phyloP scores from a whole-genome alignment of 345 rosid genomes.

The Pseudoturritis turrita region DNA sequence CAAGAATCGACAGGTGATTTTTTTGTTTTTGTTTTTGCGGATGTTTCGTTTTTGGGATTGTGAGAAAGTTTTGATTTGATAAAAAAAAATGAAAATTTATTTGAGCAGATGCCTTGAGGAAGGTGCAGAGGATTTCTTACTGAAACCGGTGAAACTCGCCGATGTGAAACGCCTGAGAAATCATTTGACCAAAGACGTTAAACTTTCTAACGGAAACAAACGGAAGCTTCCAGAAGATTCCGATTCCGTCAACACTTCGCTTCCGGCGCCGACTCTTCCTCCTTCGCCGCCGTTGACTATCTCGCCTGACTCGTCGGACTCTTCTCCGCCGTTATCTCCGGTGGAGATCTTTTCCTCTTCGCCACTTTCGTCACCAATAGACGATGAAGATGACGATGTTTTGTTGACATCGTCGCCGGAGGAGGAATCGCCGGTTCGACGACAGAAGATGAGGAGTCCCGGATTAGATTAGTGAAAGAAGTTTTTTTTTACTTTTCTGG shows the following conservation, averaged over 20 bases:
- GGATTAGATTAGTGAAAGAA: slow-evolving; percentile 25
- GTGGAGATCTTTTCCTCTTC: slow-evolving; percentile 13
- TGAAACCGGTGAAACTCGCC: slow-evolving; percentile 88
- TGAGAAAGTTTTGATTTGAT: background rate
- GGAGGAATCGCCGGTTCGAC: slow-evolving; percentile 26
- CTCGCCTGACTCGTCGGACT: slow-evolving; percentile 36
- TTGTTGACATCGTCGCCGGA: slow-evolving; percentile 7
- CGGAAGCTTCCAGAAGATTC: slow-evolving; percentile 53
- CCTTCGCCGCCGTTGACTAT: slow-evolving; percentile 29
- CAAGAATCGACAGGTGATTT: slow-evolving; percentile 73
- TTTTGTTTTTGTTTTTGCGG: background rate
- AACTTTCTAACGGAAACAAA: slow-evolving; percentile 35
- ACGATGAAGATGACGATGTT: slow-evolving; percentile 14
- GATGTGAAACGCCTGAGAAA: slow-evolving; percentile 75
- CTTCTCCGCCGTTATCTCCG: slow-evolving; percentile 50
- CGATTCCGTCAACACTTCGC: slow-evolving; percentile 19
- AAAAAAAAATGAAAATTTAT: background rate
- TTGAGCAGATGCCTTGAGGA: slow-evolving; percentile 75
- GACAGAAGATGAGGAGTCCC: slow-evolving; percentile 33
- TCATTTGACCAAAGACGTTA: slow-evolving; percentile 42
- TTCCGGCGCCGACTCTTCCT: slow-evolving; percentile 17
- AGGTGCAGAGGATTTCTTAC: slow-evolving; percentile 89
- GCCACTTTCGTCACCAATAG: background rate
- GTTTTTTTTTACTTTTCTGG: slow-evolving; percentile 1
- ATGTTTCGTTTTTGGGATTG: background rate